Conservation (phyloP, 257 asterid species). For the Knoxia roxburghii region DNA sequence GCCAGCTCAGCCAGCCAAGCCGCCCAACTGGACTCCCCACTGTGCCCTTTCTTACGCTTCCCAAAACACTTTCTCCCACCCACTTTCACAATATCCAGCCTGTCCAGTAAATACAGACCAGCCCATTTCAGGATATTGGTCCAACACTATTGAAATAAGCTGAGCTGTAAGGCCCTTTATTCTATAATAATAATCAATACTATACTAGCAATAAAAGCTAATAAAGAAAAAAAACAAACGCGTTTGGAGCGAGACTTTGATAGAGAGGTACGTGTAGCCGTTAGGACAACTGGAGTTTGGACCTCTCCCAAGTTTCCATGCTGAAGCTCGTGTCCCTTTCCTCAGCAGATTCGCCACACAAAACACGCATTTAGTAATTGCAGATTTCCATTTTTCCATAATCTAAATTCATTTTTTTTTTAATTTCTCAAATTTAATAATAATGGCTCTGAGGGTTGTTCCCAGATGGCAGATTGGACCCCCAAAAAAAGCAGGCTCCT, state of each 20-base stretch:
- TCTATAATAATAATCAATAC: too few species aligned
- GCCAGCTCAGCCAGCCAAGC: constrained; percentile 1
- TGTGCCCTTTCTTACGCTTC: constrained; percentile 14
- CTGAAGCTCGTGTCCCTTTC: constrained; percentile 17
- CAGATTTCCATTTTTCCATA: background rate
- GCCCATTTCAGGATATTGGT: too few species aligned
- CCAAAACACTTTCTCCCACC: constrained; percentile 18
- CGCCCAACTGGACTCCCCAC: constrained; percentile 23
- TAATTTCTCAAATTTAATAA: background rate
- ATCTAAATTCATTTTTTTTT: too few species aligned
- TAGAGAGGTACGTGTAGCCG: constrained; percentile 15
- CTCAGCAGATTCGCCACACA: background rate
- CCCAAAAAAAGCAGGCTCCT: background rate
- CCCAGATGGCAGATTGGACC: background rate
- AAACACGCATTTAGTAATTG: background rate
- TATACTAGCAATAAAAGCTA: background rate
- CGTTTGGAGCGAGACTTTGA: too few species aligned
- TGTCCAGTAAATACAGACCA: too few species aligned
- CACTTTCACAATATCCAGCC: constrained; percentile 22
- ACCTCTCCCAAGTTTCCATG: background rate
- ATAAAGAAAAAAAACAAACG: background rate
- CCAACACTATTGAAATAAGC: constrained; percentile 22
- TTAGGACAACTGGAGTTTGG: background rate
- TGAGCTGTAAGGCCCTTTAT: constrained; percentile 22
- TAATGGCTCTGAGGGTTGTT: background rate